Percentiles rank a stretch among this genome's conserved stretches.
Conservation (phyloP, 192 early-diverging fungal genomes). For the Funneliformis geosporum region DNA sequence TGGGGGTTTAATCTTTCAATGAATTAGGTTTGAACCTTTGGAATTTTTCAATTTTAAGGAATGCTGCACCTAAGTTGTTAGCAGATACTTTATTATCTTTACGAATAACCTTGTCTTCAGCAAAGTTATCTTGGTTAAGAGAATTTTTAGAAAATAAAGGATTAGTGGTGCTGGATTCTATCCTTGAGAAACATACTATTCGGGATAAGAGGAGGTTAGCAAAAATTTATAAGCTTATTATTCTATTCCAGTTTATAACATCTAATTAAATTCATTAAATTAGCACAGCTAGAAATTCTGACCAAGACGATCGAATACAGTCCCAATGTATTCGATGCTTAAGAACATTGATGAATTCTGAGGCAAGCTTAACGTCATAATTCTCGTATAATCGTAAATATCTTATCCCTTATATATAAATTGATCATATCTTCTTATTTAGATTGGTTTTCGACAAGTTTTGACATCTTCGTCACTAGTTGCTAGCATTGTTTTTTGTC, state of each 20-base stretch:
- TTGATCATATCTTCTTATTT: not conserved
- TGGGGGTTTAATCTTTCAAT: not conserved
- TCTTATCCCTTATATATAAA: not conserved
- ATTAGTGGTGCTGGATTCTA: slow-evolving; percentile 49
- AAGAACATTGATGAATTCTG: slow-evolving; percentile 50
- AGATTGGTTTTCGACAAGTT: slow-evolving; percentile 51
- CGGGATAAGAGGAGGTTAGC: slow-evolving; percentile 38
- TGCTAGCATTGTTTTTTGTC: slow-evolving; percentile 40
- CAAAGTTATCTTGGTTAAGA: slow-evolving; percentile 51
- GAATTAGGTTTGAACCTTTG: not conserved
- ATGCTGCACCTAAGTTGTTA: slow-evolving; percentile 42
- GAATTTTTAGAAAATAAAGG: slow-evolving; percentile 50
- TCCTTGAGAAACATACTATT: slow-evolving; percentile 46
- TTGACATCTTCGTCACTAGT: slow-evolving; percentile 40
- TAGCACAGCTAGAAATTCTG: slow-evolving; percentile 24
- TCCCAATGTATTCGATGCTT: slow-evolving; percentile 56
- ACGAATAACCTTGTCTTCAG: slow-evolving; percentile 45
- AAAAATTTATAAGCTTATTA: not conserved
- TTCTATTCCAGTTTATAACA: not conserved
- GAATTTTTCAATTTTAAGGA: not conserved
- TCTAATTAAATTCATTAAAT: not conserved
- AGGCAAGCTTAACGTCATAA: slow-evolving; percentile 33
- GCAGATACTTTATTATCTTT: slow-evolving; percentile 46
- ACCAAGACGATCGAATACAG: slow-evolving; percentile 48
- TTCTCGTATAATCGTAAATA: not conserved